Conservation (phyloP, 192 early-diverging fungal genomes). For the Funneliformis geosporum region DNA sequence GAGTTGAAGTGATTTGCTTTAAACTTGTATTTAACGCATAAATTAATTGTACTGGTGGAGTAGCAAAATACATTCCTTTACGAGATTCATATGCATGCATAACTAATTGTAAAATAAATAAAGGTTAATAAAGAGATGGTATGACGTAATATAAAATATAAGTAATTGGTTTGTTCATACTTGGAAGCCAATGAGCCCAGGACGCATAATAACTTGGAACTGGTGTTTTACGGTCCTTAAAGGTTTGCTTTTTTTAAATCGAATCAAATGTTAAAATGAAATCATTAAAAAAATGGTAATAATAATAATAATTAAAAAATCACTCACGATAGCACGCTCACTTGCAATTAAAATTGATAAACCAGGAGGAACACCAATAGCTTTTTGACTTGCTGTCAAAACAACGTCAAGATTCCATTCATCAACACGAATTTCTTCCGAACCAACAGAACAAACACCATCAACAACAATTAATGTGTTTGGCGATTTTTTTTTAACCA, state of each 20-base stretch:
- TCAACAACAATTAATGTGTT: constrained; percentile 90
- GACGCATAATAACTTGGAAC: constrained; percentile 89
- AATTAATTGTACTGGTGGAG: constrained; percentile 92
- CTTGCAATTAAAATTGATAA: constrained; percentile 85
- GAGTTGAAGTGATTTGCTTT: constrained; percentile 62
- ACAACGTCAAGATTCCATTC: constrained; percentile 91
- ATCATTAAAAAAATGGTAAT: background rate
- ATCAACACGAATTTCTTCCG: constrained; percentile 90
- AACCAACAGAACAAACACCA: constrained; percentile 94
- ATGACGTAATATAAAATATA: background rate
- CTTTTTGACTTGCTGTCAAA: constrained; percentile 94
- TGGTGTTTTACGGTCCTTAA: constrained; percentile 69
- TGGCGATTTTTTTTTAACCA: constrained; percentile 77
- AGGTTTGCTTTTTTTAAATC: constrained; percentile 47
- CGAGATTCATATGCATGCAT: constrained; percentile 95
- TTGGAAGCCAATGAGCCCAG: constrained; percentile 94
- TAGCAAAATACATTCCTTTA: constrained; percentile 94
- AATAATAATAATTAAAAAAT: background rate
- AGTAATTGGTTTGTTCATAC: constrained; percentile 32
- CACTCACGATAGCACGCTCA: constrained; percentile 63
- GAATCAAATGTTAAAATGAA: background rate
- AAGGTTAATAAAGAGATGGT: background rate
- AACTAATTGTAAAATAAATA: constrained; percentile 45
- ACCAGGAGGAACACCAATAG: constrained; percentile 91
- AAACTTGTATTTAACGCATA: constrained; percentile 85